Conservation (phyloP, 1,284 basidiomycete genomes). For the Ustilago cynodontis region DNA sequence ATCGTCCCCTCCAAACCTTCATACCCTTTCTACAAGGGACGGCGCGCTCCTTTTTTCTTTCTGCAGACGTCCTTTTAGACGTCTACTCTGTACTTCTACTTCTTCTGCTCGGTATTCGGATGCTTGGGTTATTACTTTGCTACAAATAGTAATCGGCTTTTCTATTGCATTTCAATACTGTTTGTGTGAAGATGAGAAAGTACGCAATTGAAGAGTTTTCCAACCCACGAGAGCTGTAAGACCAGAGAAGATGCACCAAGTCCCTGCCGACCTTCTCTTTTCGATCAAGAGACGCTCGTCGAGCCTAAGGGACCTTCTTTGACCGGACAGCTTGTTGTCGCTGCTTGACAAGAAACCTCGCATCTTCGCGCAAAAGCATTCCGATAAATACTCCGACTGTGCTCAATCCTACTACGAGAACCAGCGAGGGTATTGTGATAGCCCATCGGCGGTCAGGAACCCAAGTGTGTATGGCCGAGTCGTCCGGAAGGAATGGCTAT, state of each 20-base stretch:
- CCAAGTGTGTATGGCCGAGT: slow-evolving; percentile 18
- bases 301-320: background rate
- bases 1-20: background rate
- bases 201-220: no score
- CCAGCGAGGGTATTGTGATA: slow-evolving; percentile 29
- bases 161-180: background rate
- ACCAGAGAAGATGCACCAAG: no score
- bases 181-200: no score
- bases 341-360: slow-evolving; percentile 10
- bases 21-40: slow-evolving; percentile 21
- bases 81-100: slow-evolving; percentile 26
- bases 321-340: background rate
- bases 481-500: slow-evolving; percentile 45
- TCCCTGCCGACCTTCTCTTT: no score
- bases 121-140: slow-evolving; percentile 26
- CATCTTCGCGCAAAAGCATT: slow-evolving; percentile 25
- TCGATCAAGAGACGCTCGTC: no score
- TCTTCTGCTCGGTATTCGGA: slow-evolving; percentile 33
- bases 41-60: slow-evolving; percentile 12
- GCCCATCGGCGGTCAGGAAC: slow-evolving; percentile 40
- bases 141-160: slow-evolving; percentile 22
- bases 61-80: background rate
- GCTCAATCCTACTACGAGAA: slow-evolving; percentile 28
- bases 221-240: no score
- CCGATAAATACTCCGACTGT: slow-evolving; percentile 38